A percentile compares a stretch with the other conserved stretches of the same genome.
Evolutionary conservation across 139 green algal species (phyloP).

Genomic region (Trebouxia sp.): DNA sequence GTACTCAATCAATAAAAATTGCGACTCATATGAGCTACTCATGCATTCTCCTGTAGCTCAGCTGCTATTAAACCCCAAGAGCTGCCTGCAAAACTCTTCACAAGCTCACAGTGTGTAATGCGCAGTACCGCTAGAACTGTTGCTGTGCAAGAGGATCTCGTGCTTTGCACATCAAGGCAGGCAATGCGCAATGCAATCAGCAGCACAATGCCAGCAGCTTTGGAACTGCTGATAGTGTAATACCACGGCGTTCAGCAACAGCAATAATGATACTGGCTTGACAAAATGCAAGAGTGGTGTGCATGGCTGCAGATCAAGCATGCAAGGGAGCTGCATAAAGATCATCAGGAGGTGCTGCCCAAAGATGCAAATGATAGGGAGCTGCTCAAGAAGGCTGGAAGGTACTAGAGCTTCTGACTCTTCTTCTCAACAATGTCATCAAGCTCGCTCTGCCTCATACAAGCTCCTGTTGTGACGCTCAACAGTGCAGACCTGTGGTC

Average conservation of each 20-base stretch:
- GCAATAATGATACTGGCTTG: too few species aligned
- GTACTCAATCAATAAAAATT: too few species aligned
- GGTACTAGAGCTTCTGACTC: not conserved
- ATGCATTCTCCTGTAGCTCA: too few species aligned
- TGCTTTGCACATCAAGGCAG: not conserved
- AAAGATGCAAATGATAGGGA: conserved; percentile 15
- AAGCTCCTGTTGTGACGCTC: not conserved
- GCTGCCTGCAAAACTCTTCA: too few species aligned
- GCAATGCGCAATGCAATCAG: not conserved
- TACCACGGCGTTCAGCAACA: too few species aligned
- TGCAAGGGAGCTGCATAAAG: not conserved
- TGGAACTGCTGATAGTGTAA: too few species aligned
- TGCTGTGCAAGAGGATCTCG: too few species aligned
- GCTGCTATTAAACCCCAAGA: too few species aligned
- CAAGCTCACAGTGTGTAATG: too few species aligned
- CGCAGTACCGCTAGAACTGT: too few species aligned
- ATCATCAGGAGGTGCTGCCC: not conserved
- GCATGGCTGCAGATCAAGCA: conserved; percentile 27
- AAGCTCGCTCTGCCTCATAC: not conserved
- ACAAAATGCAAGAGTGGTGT: too few species aligned
- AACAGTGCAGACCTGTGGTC: not conserved
- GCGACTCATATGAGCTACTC: too few species aligned
- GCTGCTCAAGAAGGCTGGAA: conserved; percentile 30
- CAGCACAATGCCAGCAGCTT: not conserved
- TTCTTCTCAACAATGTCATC: not conserved